phyloP scores from a whole-genome alignment of 2,329 filamentous ascomycete genomes.

The Hymenoscyphus scutula region DNA sequence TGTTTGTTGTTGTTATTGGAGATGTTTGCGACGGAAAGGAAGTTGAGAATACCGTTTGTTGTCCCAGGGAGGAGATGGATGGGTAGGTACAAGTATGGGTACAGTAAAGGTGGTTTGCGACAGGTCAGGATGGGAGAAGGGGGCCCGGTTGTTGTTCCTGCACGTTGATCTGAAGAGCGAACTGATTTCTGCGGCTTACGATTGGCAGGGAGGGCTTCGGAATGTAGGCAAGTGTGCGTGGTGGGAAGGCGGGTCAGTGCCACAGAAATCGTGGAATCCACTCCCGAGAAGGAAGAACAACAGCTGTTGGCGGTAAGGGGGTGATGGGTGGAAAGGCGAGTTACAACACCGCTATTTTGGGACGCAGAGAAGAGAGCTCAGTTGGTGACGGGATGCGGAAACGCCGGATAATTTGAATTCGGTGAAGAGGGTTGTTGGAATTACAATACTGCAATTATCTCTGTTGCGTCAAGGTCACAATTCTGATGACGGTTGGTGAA shows the following conservation, averaged over 20 bases:
- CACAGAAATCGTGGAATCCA: conserved; percentile 1
- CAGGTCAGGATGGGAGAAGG: conserved; percentile 21
- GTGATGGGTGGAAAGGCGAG: neutral
- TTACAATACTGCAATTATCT: neutral
- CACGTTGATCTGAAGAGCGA: conserved; percentile 33
- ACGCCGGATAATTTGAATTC: neutral
- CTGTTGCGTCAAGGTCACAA: neutral
- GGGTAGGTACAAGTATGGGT: neutral
- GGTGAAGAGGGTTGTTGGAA: neutral
- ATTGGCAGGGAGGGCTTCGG: conserved; percentile 30
- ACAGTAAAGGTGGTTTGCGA: conserved; percentile 21
- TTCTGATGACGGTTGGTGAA: neutral
- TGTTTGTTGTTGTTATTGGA: conserved; percentile 10
- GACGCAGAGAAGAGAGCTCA: conserved; percentile 3
- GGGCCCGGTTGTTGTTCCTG: conserved; percentile 31
- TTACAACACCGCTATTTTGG: conserved; percentile 19
- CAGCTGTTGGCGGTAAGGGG: conserved; percentile 17
- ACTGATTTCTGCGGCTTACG: conserved; percentile 19
- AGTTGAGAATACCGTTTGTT: conserved; percentile 5
- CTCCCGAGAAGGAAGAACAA: neutral
- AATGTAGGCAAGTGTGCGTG: conserved; percentile 30
- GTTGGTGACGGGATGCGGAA: neutral
- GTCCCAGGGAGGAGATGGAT: conserved; percentile 9
- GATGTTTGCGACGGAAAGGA: conserved; percentile 18
- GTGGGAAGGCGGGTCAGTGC: conserved; percentile 22